phyloP scores from a whole-genome alignment of 441 rosid species.

The Kokia cookei region DNA sequence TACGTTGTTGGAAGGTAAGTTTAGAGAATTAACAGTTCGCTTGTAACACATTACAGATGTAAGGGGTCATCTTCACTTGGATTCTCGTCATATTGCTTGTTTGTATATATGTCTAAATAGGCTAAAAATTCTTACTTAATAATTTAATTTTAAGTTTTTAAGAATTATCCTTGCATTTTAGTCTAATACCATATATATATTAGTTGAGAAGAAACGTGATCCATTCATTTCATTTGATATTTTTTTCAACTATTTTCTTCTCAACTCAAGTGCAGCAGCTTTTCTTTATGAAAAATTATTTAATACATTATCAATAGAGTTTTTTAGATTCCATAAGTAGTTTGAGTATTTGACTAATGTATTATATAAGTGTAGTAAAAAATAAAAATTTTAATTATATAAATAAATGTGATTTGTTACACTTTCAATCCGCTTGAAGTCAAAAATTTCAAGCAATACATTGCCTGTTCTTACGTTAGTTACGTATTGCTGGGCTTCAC shows the following conservation, averaged over 20 bases:
- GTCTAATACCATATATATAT: background rate
- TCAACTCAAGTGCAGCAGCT: background rate
- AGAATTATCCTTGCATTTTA: background rate
- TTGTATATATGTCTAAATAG: background rate
- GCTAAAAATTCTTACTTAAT: background rate
- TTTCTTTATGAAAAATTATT: no score
- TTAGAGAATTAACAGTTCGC: background rate
- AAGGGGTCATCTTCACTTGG: background rate
- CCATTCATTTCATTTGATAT: background rate
- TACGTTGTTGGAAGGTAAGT: background rate
- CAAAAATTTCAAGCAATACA: no score
- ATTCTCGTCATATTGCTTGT: background rate
- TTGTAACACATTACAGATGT: background rate
- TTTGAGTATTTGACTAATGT: no score
- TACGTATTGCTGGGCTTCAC: no score
- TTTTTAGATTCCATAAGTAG: no score
- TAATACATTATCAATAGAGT: no score
- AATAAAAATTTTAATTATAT: no score
- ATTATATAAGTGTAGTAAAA: no score
- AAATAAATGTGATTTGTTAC: no score
- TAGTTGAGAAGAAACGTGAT: background rate
- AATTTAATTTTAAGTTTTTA: background rate
- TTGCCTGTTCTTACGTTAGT: no score
- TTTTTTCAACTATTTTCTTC: background rate
- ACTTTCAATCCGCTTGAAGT: no score